Evolutionary conservation across 371 early-diverging fungal genomes (phyloP).

Genomic region (Batrachochytrium dendrobatidis): DNA sequence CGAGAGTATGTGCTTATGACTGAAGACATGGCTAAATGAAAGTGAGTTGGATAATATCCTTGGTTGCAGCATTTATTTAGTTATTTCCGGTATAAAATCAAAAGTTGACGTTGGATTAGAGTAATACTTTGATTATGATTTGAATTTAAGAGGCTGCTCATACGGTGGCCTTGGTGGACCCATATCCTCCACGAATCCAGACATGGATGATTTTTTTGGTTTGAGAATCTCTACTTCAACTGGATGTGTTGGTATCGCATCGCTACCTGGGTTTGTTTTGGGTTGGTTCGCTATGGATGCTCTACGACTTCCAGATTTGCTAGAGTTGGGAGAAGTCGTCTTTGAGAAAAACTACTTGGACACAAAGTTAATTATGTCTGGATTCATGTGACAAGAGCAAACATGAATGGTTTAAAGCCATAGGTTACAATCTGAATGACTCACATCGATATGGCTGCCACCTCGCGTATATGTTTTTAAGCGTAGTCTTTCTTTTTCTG

Average conservation of each 20-base stretch:
- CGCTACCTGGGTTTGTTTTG: too few species aligned
- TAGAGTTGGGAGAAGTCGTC: background rate
- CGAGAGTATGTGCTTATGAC: constrained; percentile 85
- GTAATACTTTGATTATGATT: too few species aligned
- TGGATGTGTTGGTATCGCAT: too few species aligned
- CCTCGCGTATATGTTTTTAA: background rate
- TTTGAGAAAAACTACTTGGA: background rate
- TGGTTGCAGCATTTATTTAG: too few species aligned
- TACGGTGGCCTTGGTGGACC: too few species aligned
- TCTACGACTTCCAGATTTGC: background rate
- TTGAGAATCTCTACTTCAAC: too few species aligned
- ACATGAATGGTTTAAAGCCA: background rate
- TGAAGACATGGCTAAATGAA: constrained; percentile 44
- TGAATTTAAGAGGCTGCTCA: too few species aligned
- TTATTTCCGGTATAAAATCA: too few species aligned
- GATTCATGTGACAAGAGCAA: too few species aligned
- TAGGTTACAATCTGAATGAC: background rate
- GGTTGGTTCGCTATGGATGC: background rate
- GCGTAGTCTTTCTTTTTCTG: constrained; percentile 4
- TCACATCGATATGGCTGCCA: constrained; percentile 1
- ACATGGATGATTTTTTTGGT: too few species aligned
- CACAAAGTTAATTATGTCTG: background rate
- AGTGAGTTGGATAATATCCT: too few species aligned
- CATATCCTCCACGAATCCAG: background rate
- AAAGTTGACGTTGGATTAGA: too few species aligned